Conservation (phyloP, 2,329 filamentous ascomycete species). For the Hortaea sp. region DNA sequence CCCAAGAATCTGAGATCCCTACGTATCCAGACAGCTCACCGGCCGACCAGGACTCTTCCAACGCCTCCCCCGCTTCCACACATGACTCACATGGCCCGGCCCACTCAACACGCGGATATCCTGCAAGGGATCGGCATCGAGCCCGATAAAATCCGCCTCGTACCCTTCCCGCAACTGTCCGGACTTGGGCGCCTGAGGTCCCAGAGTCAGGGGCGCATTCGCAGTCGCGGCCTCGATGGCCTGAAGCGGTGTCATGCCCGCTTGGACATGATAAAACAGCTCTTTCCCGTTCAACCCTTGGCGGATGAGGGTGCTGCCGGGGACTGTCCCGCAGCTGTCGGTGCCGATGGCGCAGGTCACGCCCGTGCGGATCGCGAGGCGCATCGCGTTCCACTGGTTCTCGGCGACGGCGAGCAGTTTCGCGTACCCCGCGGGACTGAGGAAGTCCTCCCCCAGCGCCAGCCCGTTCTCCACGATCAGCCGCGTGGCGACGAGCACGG, state of each 20-base stretch:
- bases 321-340: conserved; percentile 32
- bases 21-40: conserved; percentile 3
- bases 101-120: conserved; percentile 31
- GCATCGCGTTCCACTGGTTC: conserved; percentile 31
- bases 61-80: conserved; percentile 38
- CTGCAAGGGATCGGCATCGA: conserved; percentile 34
- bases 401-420: conserved; percentile 32
- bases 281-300: conserved; percentile 34
- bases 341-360: conserved; percentile 42
- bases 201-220: conserved; percentile 36
- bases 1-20: not conserved
- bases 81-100: conserved; percentile 31
- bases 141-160: conserved; percentile 40
- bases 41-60: conserved; percentile 27
- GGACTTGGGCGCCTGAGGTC: conserved; percentile 33
- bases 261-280: conserved; percentile 38
- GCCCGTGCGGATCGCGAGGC: conserved; percentile 33
- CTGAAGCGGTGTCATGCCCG: conserved; percentile 40
- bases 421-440: conserved; percentile 15
- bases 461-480: conserved; percentile 33
- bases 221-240: conserved; percentile 45
- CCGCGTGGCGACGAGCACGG: conserved; percentile 37
- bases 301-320: conserved; percentile 20
- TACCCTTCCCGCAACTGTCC: conserved; percentile 38
- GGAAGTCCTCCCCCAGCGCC: conserved; percentile 12